Percentiles rank a stretch among this genome's conserved stretches.
Conservation (phyloP, 169 alveolate genomes). For the Hammondia hammondi region DNA sequence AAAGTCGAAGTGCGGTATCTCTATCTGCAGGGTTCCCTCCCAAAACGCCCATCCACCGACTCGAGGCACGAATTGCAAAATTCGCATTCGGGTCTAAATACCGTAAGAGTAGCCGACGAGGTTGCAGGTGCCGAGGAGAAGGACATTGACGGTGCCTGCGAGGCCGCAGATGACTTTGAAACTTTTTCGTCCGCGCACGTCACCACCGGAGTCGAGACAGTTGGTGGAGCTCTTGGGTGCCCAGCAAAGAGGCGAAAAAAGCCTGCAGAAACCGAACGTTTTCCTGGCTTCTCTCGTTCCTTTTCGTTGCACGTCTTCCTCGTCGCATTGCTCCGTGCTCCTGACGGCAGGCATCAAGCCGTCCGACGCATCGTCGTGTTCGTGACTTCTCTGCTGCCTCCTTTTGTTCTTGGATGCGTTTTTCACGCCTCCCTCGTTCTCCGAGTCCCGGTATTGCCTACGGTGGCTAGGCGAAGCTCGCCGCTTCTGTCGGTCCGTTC, state of each 20-base stretch:
- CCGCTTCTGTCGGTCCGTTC: background rate
- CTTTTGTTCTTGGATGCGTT: slow-evolving; percentile 48
- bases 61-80: too few species aligned
- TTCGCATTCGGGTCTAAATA: too few species aligned
- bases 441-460: background rate
- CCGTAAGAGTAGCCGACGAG: slow-evolving; percentile 75
- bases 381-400: slow-evolving; percentile 48
- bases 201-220: background rate
- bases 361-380: background rate
- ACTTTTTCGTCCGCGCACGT: background rate
- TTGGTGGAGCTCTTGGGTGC: background rate
- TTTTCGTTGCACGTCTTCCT: background rate
- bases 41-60: too few species aligned
- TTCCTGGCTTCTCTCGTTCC: background rate
- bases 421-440: slow-evolving; percentile 60
- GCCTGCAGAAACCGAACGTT: background rate
- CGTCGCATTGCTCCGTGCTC: background rate
- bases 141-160: slow-evolving; percentile 67
- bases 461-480: background rate
- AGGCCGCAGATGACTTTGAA: slow-evolving; percentile 69
- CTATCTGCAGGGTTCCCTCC: too few species aligned
- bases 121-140: slow-evolving; percentile 73
- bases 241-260: background rate
- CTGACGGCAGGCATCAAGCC: background rate
- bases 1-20: too few species aligned